These are phyloP conservation scores for Calonectria henricotiae DNA, from an alignment of 2,329 filamentous ascomycete species.

Conservation along the genomic window DNA sequence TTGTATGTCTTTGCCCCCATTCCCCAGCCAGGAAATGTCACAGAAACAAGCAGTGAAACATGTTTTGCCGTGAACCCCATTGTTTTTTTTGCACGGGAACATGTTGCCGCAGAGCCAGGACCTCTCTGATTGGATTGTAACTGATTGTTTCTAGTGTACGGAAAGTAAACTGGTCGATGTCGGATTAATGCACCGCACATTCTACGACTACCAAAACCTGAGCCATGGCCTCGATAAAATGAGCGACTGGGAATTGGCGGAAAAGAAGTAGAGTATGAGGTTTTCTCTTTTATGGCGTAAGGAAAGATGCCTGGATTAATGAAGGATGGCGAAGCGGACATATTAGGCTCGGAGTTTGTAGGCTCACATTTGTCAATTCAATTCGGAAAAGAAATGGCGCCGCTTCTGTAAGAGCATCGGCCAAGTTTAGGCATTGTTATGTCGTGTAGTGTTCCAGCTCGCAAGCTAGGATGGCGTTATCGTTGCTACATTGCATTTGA, in stretches of 20 bases:
- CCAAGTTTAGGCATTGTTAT: neutral
- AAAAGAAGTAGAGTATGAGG: neutral
- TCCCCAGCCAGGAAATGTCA: neutral
- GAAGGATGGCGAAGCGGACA: neutral
- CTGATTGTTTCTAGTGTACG: constrained; percentile 23
- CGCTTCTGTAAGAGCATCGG: neutral
- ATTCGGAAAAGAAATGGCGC: neutral
- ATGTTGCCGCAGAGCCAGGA: neutral
- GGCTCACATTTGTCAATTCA: neutral
- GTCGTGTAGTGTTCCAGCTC: neutral
- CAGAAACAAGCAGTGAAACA: neutral
- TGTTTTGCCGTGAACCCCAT: neutral
- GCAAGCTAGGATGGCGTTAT: neutral
- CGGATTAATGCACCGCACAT: neutral
- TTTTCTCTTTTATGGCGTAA: neutral
- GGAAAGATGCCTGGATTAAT: neutral
- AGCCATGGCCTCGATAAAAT: too few species aligned
- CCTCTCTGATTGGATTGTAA: constrained; percentile 17
- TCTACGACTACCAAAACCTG: neutral
- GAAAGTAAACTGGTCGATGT: constrained; percentile 4
- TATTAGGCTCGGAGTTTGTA: neutral
- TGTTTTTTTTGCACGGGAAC: neutral
- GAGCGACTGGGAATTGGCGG: neutral
- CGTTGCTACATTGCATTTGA: constrained; percentile 12
- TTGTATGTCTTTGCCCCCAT: constrained; percentile 9